These are phyloP conservation scores for Lichtheimia ornata DNA, from an alignment of 371 early-diverging fungal species.

Conservation along the genomic window DNA sequence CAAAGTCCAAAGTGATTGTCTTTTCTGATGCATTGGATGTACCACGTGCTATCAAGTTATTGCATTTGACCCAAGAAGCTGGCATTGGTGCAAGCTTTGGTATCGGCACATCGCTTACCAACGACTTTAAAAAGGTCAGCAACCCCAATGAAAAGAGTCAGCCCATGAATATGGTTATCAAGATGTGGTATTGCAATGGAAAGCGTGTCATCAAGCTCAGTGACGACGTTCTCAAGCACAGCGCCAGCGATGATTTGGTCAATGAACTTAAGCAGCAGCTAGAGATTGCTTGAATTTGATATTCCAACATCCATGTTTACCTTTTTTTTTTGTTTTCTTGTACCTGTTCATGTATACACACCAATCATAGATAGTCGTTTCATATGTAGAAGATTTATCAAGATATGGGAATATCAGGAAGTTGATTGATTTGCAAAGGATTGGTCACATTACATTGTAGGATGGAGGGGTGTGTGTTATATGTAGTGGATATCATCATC, in stretches of 20 bases:
- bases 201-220: constrained; percentile 73
- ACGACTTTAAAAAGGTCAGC: constrained; percentile 58
- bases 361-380: no score
- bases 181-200: constrained; percentile 61
- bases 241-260: constrained; percentile 59
- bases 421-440: no score
- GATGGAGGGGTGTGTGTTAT: no score
- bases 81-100: constrained; percentile 69
- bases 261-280: constrained; percentile 42
- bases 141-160: constrained; percentile 40
- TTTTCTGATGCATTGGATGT: constrained; percentile 74
- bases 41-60: constrained; percentile 52
- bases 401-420: no score
- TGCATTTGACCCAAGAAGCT: constrained; percentile 39
- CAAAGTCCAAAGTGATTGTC: constrained; percentile 62
- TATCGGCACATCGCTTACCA: constrained; percentile 80
- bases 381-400: no score
- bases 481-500: no score
- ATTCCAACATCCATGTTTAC: no score
- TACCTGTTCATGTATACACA: no score
- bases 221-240: constrained; percentile 68
- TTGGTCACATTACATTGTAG: no score
- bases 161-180: constrained; percentile 79
- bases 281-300: constrained; percentile 21
- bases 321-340: no score